Percentiles rank a stretch among this genome's conserved stretches.
Conservation (phyloP, 768 basidiomycete species). For the Mycena polygramma region DNA sequence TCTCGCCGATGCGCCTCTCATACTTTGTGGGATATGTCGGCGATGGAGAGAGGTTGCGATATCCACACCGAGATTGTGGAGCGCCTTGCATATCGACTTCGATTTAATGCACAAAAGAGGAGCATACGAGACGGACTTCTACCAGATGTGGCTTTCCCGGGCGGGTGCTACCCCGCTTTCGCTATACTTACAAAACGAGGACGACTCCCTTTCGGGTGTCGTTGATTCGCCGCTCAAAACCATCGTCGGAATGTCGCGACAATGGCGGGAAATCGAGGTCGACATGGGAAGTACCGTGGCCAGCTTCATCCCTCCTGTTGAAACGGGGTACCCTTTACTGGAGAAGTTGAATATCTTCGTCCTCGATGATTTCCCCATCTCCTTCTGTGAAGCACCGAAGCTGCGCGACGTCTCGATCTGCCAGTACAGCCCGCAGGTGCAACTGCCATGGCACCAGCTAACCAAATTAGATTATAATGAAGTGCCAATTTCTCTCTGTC, state of each 20-base stretch:
- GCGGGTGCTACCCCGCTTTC: conserved; percentile 1
- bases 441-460: conserved; percentile 17
- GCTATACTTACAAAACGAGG: not conserved
- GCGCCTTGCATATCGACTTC: conserved; percentile 4
- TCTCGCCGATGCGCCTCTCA: conserved; percentile 25
- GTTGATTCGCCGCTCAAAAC: not conserved
- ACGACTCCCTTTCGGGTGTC: not conserved
- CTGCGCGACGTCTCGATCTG: not conserved
- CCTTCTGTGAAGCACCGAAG: conserved; percentile 10
- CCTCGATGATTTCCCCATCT: not conserved
- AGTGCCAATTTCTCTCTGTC: not conserved
- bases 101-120: not conserved
- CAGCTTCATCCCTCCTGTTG: not conserved
- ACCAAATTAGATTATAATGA: not conserved
- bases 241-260: not conserved
- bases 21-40: conserved; percentile 33
- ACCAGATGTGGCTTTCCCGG: conserved; percentile 1
- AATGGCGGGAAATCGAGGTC: not conserved
- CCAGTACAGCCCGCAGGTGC: not conserved
- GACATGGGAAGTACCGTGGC: not conserved
- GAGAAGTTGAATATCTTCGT: not conserved
- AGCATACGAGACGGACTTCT: not conserved
- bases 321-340: not conserved
- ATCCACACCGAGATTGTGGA: conserved; percentile 33
- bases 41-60: conserved; percentile 29